A percentile compares a stretch with the other conserved stretches of the same genome.
phyloP scores from a whole-genome alignment of 495 filamentous ascomycete genomes.

The Hypoxylon lenormandii region DNA sequence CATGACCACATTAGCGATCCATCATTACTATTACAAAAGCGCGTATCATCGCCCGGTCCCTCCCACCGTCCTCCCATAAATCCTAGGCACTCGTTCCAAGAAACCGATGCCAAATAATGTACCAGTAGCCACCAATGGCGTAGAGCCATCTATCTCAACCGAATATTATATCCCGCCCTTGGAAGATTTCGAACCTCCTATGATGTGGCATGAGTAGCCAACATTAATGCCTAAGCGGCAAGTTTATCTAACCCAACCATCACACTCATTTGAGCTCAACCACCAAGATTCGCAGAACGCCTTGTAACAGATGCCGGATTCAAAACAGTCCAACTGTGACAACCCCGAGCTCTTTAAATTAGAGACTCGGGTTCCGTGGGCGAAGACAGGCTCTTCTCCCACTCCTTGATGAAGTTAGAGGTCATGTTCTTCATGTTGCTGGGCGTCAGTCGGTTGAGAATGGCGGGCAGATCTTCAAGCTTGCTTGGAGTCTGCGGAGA shows the following conservation, averaged over 20 bases:
- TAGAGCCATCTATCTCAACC: background rate
- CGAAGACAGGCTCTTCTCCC: conserved; percentile 69
- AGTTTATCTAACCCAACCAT: background rate
- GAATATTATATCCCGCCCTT: conserved; percentile 16
- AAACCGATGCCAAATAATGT: conserved; percentile 7
- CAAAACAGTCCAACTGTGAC: background rate
- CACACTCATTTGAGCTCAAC: background rate
- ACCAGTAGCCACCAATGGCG: background rate
- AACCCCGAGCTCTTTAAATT: conserved; percentile 17
- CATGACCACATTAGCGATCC: conserved; percentile 31
- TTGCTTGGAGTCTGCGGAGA: conserved; percentile 48
- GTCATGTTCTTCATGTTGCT: conserved; percentile 76
- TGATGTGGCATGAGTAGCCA: background rate
- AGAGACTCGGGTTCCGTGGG: conserved; percentile 35
- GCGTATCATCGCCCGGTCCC: background rate
- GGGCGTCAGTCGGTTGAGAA: conserved; percentile 70
- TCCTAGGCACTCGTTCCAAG: conserved; percentile 5
- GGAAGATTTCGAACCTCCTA: too few relatives aligned
- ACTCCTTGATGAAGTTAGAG: conserved; percentile 79
- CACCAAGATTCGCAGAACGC: background rate
- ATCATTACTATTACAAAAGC: conserved; percentile 41
- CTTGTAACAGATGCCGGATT: background rate
- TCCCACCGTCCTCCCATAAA: conserved; percentile 16
- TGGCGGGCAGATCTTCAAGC: conserved; percentile 71
- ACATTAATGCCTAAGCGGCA: background rate